A percentile compares a stretch with the other conserved stretches of the same genome.
phyloP scores from a whole-genome alignment of 768 basidiomycete genomes.

The Boletales sp. region DNA sequence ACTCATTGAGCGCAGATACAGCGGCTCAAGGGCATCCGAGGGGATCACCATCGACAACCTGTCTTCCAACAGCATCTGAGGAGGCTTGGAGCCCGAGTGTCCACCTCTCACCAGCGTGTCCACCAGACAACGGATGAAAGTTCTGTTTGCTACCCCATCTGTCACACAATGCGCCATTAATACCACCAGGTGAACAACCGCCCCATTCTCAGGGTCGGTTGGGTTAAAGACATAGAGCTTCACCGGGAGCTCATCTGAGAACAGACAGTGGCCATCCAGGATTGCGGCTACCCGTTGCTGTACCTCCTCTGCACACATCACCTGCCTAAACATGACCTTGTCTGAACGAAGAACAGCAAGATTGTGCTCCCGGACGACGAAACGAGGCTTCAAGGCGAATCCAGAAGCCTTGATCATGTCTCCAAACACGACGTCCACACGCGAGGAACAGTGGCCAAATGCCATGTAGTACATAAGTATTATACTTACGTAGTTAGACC shows the following conservation, averaged over 20 bases:
- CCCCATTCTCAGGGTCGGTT: conserved; percentile 25
- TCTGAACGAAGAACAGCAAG: conserved; percentile 28
- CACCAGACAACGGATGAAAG: conserved; percentile 43
- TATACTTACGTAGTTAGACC: no score
- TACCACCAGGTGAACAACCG: conserved; percentile 40
- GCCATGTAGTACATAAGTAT: no score
- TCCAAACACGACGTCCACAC: no score
- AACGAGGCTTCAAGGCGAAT: conserved; percentile 21
- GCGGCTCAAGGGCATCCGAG: conserved; percentile 36
- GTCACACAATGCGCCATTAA: conserved; percentile 47
- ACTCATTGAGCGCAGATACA: conserved; percentile 24
- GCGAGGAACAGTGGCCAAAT: no score
- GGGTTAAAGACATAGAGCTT: conserved; percentile 41
- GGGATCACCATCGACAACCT: conserved; percentile 41
- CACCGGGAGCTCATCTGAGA: conserved; percentile 41
- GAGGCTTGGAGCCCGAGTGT: background rate
- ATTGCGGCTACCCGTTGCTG: conserved; percentile 24
- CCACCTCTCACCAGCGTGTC: conserved; percentile 32
- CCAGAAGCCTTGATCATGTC: no score
- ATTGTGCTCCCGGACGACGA: conserved; percentile 40
- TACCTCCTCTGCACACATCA: conserved; percentile 35
- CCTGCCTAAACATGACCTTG: conserved; percentile 38
- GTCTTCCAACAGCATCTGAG: conserved; percentile 28
- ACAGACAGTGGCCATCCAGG: conserved; percentile 32
- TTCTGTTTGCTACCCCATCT: conserved; percentile 44